A percentile compares a stretch with the other conserved stretches of the same genome.
Conservation (phyloP, 352 stramenopile genomes). For the Halophytophthora batemanensis region DNA sequence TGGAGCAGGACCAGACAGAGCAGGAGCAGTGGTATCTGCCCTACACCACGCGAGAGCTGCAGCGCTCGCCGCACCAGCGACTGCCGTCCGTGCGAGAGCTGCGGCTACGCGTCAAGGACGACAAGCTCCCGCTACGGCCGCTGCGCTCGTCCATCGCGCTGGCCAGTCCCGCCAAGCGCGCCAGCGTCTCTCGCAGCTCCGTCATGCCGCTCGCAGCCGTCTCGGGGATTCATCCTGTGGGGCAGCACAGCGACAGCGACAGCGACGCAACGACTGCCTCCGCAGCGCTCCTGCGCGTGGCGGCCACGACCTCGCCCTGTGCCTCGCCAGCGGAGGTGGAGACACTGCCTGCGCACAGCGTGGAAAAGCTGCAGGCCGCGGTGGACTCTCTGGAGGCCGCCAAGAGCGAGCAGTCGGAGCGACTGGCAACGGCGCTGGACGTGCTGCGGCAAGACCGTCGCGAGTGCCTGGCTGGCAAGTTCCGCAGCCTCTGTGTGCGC, state of each 20-base stretch:
- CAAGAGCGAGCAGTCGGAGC: slow-evolving; percentile 35
- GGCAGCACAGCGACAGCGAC: neutral
- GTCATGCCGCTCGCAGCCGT: slow-evolving; percentile 5
- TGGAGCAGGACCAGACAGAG: slow-evolving; percentile 10
- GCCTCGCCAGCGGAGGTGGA: slow-evolving; percentile 1
- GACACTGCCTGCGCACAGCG: slow-evolving; percentile 30
- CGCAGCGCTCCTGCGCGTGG: no score
- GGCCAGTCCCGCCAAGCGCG: slow-evolving; percentile 6
- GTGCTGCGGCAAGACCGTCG: slow-evolving; percentile 48
- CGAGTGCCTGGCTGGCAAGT: slow-evolving; percentile 56
- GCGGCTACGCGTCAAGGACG: slow-evolving; percentile 34
- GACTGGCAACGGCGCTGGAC: slow-evolving; percentile 37
- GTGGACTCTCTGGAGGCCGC: slow-evolving; percentile 42
- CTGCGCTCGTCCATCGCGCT: slow-evolving; percentile 15
- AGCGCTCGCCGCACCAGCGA: slow-evolving; percentile 38
- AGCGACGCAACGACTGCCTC: no score
- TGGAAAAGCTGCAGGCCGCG: slow-evolving; percentile 51
- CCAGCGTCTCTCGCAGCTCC: slow-evolving; percentile 2
- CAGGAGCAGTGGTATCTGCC: slow-evolving; percentile 42
- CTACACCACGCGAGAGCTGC: slow-evolving; percentile 59
- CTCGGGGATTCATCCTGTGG: neutral
- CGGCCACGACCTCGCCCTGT: neutral
- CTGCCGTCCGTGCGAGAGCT: slow-evolving; percentile 52
- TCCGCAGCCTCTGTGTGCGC: slow-evolving; percentile 34
- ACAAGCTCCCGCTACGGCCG: slow-evolving; percentile 35